Conservation (phyloP, 257 asterid species). For the Perilla frutescens region DNA sequence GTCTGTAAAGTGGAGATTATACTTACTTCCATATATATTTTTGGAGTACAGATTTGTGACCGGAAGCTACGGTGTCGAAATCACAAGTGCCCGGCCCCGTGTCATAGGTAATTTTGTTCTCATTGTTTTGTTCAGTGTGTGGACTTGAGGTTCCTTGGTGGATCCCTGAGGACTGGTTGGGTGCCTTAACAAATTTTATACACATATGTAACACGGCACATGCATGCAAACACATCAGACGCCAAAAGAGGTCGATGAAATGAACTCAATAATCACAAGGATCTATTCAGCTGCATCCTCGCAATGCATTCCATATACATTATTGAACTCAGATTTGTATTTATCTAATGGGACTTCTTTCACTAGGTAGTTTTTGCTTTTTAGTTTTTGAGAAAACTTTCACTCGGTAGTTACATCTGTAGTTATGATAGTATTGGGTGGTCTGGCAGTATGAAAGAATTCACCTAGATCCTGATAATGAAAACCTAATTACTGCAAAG, state of each 20-base stretch:
- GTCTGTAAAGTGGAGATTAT: not conserved
- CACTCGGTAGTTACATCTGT: not conserved
- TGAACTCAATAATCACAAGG: not conserved
- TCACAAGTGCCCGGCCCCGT: slow-evolving; percentile 97
- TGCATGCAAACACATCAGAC: not conserved
- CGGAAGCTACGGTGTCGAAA: slow-evolving; percentile 93
- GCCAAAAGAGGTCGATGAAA: not conserved
- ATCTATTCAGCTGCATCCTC: slow-evolving; percentile 17
- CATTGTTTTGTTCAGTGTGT: slow-evolving; percentile 14
- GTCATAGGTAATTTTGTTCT: slow-evolving; percentile 70
- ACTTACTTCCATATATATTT: slow-evolving; percentile 19
- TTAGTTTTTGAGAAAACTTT: not conserved
- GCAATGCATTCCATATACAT: not conserved
- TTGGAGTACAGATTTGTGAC: slow-evolving; percentile 74
- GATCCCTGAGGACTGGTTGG: slow-evolving; percentile 10
- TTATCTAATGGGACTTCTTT: not conserved
- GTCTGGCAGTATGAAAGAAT: not conserved
- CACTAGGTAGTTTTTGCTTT: not conserved
- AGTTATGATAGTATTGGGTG: not conserved
- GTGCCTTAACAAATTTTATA: not conserved
- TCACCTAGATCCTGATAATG: not conserved
- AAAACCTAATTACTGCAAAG: not conserved
- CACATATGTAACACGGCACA: not conserved
- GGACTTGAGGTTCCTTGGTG: slow-evolving; percentile 25
- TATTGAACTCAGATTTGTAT: not conserved